A percentile compares a stretch with the other conserved stretches of the same genome.
Evolutionary conservation across 768 basidiomycete species (phyloP).

Genomic region (Suillus spraguei): DNA sequence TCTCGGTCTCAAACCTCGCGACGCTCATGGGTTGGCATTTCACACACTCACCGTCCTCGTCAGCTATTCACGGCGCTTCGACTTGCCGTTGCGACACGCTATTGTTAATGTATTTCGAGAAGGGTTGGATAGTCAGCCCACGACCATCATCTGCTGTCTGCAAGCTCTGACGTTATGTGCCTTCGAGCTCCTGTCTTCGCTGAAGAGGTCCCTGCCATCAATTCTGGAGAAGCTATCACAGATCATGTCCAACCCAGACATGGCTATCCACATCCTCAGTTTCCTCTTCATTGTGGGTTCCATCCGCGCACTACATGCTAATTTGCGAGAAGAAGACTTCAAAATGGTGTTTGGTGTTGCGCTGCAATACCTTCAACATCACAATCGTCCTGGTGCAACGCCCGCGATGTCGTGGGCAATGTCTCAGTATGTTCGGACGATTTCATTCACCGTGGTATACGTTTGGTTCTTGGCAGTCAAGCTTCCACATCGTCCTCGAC

Average conservation of each 20-base stretch:
- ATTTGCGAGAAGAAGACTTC: slow-evolving; percentile 89
- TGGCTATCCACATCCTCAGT: slow-evolving; percentile 96
- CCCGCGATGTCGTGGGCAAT: slow-evolving; percentile 79
- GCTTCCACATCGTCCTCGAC: slow-evolving; percentile 75
- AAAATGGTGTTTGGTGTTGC: slow-evolving; percentile 95
- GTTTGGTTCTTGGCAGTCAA: slow-evolving; percentile 92
- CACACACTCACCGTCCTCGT: slow-evolving; percentile 87
- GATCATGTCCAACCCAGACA: slow-evolving; percentile 92
- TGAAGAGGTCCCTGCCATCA: slow-evolving; percentile 75
- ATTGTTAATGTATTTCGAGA: slow-evolving; percentile 74
- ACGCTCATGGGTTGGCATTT: slow-evolving; percentile 87
- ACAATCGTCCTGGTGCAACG: slow-evolving; percentile 66
- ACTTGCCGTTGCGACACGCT: slow-evolving; percentile 60
- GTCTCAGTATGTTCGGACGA: slow-evolving; percentile 86
- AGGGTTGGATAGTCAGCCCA: slow-evolving; percentile 68
- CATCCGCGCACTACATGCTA: slow-evolving; percentile 75
- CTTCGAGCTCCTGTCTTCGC: slow-evolving; percentile 82
- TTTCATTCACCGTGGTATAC: slow-evolving; percentile 91
- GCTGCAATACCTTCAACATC: slow-evolving; percentile 89
- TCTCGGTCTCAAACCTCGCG: slow-evolving; percentile 62
- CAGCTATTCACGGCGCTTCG: slow-evolving; percentile 83
- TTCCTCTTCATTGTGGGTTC: slow-evolving; percentile 89
- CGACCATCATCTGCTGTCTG: slow-evolving; percentile 86
- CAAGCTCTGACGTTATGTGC: slow-evolving; percentile 87
- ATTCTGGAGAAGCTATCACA: slow-evolving; percentile 88